phyloP scores from a whole-genome alignment of 805 yeast genomes.

The Cyberlindnera maritima region DNA sequence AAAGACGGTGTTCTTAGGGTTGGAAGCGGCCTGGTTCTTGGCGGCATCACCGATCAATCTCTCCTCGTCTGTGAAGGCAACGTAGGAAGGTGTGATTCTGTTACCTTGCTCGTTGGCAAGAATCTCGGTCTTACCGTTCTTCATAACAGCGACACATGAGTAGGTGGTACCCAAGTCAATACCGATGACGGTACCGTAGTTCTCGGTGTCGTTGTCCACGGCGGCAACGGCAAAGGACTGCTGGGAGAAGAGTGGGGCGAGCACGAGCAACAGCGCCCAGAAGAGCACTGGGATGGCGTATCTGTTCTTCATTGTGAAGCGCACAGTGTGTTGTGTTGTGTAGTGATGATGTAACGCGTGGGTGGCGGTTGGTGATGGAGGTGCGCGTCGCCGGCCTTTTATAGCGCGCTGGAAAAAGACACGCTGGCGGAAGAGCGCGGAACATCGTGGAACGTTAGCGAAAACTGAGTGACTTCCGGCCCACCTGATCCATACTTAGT shows the following conservation, averaged over 20 bases:
- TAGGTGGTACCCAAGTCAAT: slow-evolving; percentile 97
- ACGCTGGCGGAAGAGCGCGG: slow-evolving; percentile 17
- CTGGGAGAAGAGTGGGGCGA: slow-evolving; percentile 26
- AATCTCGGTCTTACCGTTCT: slow-evolving; percentile 84
- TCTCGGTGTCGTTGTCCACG: slow-evolving; percentile 36
- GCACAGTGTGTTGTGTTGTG: background rate
- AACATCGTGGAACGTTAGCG: background rate
- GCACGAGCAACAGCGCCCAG: slow-evolving; percentile 27
- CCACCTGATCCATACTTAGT: background rate
- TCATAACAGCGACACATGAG: slow-evolving; percentile 92
- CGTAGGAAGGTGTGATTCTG: slow-evolving; percentile 94
- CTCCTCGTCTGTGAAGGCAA: slow-evolving; percentile 89
- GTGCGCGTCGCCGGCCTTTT: slow-evolving; percentile 5
- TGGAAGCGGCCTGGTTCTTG: slow-evolving; percentile 90
- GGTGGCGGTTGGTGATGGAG: background rate
- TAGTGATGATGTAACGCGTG: no score
- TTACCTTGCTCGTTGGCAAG: slow-evolving; percentile 96
- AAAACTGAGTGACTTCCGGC: background rate
- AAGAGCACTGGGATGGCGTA: slow-evolving; percentile 32
- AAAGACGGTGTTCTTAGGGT: slow-evolving; percentile 81
- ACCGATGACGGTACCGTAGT: slow-evolving; percentile 74
- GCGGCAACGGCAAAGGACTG: slow-evolving; percentile 26
- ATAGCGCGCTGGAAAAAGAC: slow-evolving; percentile 8
- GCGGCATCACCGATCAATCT: slow-evolving; percentile 96
- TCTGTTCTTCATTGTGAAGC: slow-evolving; percentile 24